These are phyloP conservation scores for Rhodotorula sp. DNA, from an alignment of 1,284 basidiomycete genomes.

Conservation along the genomic window DNA sequence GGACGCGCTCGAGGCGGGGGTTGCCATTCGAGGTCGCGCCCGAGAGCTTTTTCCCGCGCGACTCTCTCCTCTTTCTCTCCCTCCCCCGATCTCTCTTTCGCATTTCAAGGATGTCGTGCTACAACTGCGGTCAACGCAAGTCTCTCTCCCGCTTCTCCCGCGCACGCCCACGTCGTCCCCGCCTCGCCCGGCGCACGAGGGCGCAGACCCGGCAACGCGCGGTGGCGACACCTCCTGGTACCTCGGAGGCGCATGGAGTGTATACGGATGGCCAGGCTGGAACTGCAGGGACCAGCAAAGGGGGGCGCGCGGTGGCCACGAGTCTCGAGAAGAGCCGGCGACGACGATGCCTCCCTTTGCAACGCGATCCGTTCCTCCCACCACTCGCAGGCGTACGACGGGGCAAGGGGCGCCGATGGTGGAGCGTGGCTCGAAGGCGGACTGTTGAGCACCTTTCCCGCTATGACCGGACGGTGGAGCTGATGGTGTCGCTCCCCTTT, in stretches of 20 bases:
- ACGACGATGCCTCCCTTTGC: slow-evolving; percentile 12
- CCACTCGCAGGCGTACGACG: background rate
- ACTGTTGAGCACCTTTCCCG: slow-evolving; percentile 17
- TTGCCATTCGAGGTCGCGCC: background rate
- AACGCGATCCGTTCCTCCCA: slow-evolving; percentile 3
- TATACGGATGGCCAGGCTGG: background rate
- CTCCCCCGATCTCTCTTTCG: background rate
- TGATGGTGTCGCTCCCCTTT: slow-evolving; percentile 22
- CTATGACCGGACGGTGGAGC: slow-evolving; percentile 21
- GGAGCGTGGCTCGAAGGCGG: background rate
- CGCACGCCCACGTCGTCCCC: background rate
- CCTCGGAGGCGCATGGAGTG: background rate
- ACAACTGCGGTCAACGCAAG: slow-evolving; percentile 38
- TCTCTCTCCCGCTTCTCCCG: background rate
- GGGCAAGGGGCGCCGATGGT: background rate
- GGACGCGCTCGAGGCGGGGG: background rate
- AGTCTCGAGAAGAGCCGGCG: background rate
- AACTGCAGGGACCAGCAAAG: background rate
- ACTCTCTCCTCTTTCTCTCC: background rate
- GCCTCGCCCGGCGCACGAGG: too few relatives aligned
- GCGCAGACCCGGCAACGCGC: background rate
- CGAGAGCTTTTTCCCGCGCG: background rate
- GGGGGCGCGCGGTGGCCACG: slow-evolving; percentile 11
- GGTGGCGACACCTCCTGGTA: background rate
- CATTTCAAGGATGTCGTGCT: slow-evolving; percentile 25